Percentiles rank a stretch among this genome's conserved stretches.
These are phyloP conservation scores for Gossypium sturtianum DNA, from an alignment of 345 rosid genomes.

Conservation along the genomic window DNA sequence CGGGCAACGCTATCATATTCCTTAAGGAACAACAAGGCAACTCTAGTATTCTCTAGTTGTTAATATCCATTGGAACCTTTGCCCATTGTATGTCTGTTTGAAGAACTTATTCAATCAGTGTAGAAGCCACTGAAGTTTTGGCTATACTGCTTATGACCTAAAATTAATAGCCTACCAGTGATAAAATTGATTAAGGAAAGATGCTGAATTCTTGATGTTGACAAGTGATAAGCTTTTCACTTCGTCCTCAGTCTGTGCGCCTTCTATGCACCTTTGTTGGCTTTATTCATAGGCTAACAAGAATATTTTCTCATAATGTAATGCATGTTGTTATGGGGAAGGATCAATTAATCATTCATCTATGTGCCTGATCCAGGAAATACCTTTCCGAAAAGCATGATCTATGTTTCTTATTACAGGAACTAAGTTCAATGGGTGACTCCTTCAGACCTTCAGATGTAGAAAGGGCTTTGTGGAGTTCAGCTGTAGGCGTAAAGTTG, in stretches of 20 bases:
- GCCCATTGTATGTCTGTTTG: not conserved
- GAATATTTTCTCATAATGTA: not conserved
- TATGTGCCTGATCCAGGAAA: not conserved
- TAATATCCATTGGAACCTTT: not conserved
- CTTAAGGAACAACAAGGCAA: not conserved
- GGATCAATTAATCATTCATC: not conserved
- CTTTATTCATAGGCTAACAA: not conserved
- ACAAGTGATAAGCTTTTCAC: not conserved
- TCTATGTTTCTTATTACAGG: slow-evolving; percentile 33
- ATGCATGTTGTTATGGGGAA: not conserved
- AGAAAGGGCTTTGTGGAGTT: slow-evolving; percentile 87
- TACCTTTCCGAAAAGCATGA: not conserved
- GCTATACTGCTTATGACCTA: not conserved
- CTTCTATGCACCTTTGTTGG: not conserved
- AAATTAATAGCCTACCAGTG: not conserved
- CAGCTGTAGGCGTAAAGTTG: slow-evolving; percentile 38
- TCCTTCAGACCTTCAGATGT: slow-evolving; percentile 65
- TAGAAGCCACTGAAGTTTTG: not conserved
- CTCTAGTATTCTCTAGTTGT: not conserved
- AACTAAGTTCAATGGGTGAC: slow-evolving; percentile 46
- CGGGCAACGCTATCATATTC: not conserved
- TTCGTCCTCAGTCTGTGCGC: not conserved
- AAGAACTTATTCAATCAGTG: not conserved
- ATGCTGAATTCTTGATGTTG: not conserved
- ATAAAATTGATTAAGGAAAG: not conserved